Evolutionary conservation across 2,329 filamentous ascomycete genomes (phyloP), one percentile per base, ranked within the genome.

Genomic region (Aspergillus sp.): DNA sequence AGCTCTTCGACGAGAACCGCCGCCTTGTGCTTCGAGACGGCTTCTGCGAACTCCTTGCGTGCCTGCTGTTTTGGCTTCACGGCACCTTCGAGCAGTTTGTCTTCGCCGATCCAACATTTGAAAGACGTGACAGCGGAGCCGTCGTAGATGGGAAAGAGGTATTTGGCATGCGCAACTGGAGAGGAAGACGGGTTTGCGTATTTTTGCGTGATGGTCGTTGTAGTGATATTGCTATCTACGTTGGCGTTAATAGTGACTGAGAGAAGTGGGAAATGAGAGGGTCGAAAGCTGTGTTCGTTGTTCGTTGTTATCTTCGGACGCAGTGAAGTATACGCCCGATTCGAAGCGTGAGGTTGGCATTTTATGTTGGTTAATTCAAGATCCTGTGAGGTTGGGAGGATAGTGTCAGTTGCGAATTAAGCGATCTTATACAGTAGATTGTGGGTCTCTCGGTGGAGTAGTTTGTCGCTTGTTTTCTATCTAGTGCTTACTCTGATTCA

Each of bases 1-100:
- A 55, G 12, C 45, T 59, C 52, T 29, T 55, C 53, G n/a, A 50
- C 57, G 3, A 59, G 49, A 3, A 54, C 57, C 11, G 57, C 57
- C 22, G 36, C 50, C n/a, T 51, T 32, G 6, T 52, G 52, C 6
- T 31, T 10, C 6, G 29, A 55, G 9, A 59, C 26, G 18, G 53
- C 49, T 1, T 29, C 6, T 6, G 52, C 12, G 11, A 55, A 59
- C 3, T 55, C 53, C 4, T 12, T 36, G 12, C 53, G 49, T 14
- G 57, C 57, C n/a, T 49, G 32, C 18, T 54, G 11, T 46, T 53
- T 59, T 9, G 53, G 24, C 20, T 56, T 59, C 22, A 59, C 53
- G 1, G 26, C 18, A 6, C 53, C 53, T 29, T 59, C 49, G 14
- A 56, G 49, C 2, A 51, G 10, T 16, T 49, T 59, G 4, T 29